These are phyloP conservation scores for Paraconiothyrium brasiliense DNA, from an alignment of 2,329 filamentous ascomycete species.

Conservation along the genomic window DNA sequence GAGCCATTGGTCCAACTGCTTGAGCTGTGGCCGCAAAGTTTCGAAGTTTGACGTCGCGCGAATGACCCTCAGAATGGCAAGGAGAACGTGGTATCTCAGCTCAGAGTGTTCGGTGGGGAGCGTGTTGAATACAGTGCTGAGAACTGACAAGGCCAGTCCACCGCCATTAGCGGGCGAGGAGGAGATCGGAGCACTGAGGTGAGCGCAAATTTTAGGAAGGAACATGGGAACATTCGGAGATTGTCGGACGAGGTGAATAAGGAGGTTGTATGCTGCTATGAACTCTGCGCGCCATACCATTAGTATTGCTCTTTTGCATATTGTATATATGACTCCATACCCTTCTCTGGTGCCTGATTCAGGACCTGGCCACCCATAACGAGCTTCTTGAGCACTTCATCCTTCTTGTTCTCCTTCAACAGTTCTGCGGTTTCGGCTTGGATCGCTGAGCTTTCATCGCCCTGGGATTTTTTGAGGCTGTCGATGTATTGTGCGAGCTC, in stretches of 20 bases:
- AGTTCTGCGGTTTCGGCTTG: slow-evolving; percentile 75
- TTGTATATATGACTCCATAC: slow-evolving; percentile 50
- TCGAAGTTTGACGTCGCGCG: slow-evolving; percentile 76
- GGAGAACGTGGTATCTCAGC: slow-evolving; percentile 87
- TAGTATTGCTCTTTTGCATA: slow-evolving; percentile 29
- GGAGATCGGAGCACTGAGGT: slow-evolving; percentile 83
- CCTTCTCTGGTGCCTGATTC: slow-evolving; percentile 89
- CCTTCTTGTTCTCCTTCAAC: slow-evolving; percentile 73
- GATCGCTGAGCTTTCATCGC: slow-evolving; percentile 63
- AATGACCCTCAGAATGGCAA: slow-evolving; percentile 86
- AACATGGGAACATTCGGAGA: slow-evolving; percentile 85
- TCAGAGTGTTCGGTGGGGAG: slow-evolving; percentile 75
- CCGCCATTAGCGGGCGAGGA: slow-evolving; percentile 86
- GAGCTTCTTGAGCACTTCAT: slow-evolving; percentile 88
- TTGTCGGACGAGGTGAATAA: slow-evolving; percentile 91
- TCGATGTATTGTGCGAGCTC: slow-evolving; percentile 97
- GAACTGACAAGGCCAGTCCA: slow-evolving; percentile 85
- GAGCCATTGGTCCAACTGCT: slow-evolving; percentile 84
- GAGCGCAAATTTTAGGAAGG: slow-evolving; percentile 86
- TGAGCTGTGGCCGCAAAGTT: slow-evolving; percentile 81
- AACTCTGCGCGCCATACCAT: slow-evolving; percentile 70
- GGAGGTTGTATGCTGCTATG: slow-evolving; percentile 93
- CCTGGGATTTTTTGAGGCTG: slow-evolving; percentile 72
- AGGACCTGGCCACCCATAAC: slow-evolving; percentile 80
- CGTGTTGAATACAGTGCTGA: slow-evolving; percentile 97